phyloP scores from a whole-genome alignment of 495 filamentous ascomycete genomes.

The Aspergillus nidulans region DNA sequence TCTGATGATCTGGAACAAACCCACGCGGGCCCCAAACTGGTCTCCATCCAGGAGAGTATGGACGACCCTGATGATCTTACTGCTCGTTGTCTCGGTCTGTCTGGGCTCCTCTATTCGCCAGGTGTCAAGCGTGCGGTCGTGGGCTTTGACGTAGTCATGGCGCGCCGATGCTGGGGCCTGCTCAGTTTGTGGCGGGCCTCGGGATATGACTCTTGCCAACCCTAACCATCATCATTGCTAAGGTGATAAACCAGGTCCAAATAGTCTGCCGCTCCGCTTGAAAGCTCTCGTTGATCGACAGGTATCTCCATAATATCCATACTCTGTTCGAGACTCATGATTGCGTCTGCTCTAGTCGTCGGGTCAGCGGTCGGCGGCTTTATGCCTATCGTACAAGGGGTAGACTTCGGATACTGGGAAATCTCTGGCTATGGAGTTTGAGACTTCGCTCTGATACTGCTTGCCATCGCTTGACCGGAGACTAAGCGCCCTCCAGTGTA shows the following conservation, averaged over 20 bases:
- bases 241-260: no score
- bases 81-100: not conserved
- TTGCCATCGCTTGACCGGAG: not conserved
- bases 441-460: not conserved
- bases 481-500: not conserved
- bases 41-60: constrained; percentile 10
- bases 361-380: not conserved
- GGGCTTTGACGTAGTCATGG: constrained; percentile 44
- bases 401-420: not conserved
- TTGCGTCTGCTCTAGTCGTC: not conserved
- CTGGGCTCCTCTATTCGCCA: constrained; percentile 21
- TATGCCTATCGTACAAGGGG: not conserved
- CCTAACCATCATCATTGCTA: no score
- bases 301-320: not conserved
- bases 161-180: constrained; percentile 46
- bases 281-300: no score
- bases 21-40: constrained; percentile 60
- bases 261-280: no score
- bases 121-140: constrained; percentile 24
- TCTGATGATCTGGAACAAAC: constrained; percentile 49
- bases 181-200: constrained; percentile 48
- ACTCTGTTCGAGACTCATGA: constrained; percentile 7
- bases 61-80: not conserved
- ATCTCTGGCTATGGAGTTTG: not conserved
- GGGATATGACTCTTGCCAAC: constrained; percentile 22